These are phyloP conservation scores for Podospora conica DNA, from an alignment of 495 filamentous ascomycete genomes.

Conservation along the genomic window DNA sequence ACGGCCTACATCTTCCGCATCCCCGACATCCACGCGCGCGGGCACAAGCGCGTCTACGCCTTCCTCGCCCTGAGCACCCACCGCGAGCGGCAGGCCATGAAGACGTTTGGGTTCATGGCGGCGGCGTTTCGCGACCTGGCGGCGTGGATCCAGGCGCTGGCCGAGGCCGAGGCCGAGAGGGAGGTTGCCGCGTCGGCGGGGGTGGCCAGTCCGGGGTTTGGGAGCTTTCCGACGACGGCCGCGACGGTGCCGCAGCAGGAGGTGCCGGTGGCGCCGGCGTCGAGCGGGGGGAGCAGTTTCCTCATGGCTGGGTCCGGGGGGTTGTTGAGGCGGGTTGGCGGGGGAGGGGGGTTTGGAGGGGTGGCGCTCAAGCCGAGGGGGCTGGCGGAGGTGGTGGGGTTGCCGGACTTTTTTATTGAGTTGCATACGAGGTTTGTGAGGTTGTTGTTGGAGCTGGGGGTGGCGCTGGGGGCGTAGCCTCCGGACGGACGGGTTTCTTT, in stretches of 20 bases:
- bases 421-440: conserved; percentile 74
- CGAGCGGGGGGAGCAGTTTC: conserved; percentile 36
- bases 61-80: conserved; percentile 71
- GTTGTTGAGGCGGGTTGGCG: conserved; percentile 32
- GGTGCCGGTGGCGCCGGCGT: conserved; percentile 18
- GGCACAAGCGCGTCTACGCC: conserved; percentile 79
- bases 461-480: conserved; percentile 37
- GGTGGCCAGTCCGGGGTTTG: conserved; percentile 30
- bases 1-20: conserved; percentile 91
- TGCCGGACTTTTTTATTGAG: conserved; percentile 83
- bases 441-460: conserved; percentile 61
- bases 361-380: conserved; percentile 61
- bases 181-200: conserved; percentile 34
- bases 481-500: not conserved
- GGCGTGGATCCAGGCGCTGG: conserved; percentile 57
- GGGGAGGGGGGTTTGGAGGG: conserved; percentile 27
- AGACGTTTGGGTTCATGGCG: conserved; percentile 67
- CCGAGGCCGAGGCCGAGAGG: conserved; percentile 55
- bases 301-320: conserved; percentile 39
- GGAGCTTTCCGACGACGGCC: conserved; percentile 18
- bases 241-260: conserved; percentile 1
- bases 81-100: conserved; percentile 67
- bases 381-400: conserved; percentile 77
- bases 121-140: conserved; percentile 72
- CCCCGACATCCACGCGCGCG: conserved; percentile 79